Conservation (phyloP, 2,329 filamentous ascomycete genomes). For the Colletotrichum euphorbiae region DNA sequence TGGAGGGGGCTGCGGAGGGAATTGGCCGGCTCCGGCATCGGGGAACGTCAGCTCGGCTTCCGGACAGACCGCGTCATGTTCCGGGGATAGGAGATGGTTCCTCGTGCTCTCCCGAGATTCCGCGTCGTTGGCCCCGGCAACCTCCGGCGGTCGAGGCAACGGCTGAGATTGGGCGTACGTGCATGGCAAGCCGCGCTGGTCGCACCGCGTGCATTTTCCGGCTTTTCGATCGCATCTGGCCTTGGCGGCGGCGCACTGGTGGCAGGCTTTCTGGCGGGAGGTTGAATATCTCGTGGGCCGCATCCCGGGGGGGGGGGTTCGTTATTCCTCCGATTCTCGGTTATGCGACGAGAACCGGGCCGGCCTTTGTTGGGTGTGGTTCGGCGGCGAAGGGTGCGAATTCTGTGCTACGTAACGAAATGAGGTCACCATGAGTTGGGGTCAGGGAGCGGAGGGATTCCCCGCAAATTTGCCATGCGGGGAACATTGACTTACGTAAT, state of each 20-base stretch:
- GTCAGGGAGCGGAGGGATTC: neutral
- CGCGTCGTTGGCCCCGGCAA: neutral
- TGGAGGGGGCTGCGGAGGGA: neutral
- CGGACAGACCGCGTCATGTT: neutral
- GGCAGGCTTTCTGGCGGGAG: constrained; percentile 55
- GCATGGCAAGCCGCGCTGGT: constrained; percentile 46
- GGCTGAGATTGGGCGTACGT: constrained; percentile 43
- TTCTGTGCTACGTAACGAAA: neutral
- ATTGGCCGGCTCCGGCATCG: neutral
- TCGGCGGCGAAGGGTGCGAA: neutral
- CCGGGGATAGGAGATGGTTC: neutral
- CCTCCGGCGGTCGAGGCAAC: neutral
- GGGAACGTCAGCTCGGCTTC: neutral
- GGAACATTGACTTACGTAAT: constrained; percentile 21
- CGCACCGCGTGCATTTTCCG: constrained; percentile 49
- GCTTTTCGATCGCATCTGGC: constrained; percentile 53
- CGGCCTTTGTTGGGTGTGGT: neutral
- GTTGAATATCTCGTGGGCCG: constrained; percentile 48
- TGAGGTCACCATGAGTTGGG: neutral
- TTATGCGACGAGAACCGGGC: constrained; percentile 8
- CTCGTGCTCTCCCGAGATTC: neutral
- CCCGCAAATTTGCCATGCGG: constrained; percentile 19
- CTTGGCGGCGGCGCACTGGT: constrained; percentile 52
- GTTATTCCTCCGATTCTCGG: neutral
- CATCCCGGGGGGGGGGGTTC: neutral